phyloP scores from a whole-genome alignment of 1,139 yeast species.

The Hyphopichia buzzinii region DNA sequence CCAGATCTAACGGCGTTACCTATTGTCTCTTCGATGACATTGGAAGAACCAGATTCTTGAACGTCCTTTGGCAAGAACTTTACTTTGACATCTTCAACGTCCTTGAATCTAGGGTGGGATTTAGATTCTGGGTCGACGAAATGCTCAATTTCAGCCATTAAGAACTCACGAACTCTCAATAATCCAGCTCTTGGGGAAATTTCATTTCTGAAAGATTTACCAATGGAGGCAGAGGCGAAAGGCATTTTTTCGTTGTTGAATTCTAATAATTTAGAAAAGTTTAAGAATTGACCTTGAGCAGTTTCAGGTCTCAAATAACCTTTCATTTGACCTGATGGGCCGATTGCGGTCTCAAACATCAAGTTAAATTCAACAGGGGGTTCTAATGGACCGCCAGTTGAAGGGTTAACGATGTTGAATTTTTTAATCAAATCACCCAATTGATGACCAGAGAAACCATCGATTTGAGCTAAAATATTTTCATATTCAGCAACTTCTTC shows the following conservation, averaged over 20 bases:
- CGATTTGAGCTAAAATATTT: conserved; percentile 84
- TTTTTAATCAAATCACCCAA: conserved; percentile 84
- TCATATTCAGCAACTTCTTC: conserved; percentile 77
- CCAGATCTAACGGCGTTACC: conserved; percentile 89
- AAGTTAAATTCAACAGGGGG: conserved; percentile 94
- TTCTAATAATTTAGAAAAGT: conserved; percentile 89
- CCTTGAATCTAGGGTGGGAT: conserved; percentile 74
- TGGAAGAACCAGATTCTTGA: conserved; percentile 83
- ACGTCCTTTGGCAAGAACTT: conserved; percentile 80
- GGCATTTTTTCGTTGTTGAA: conserved; percentile 97
- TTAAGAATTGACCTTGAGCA: conserved; percentile 98
- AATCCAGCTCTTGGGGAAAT: conserved; percentile 98
- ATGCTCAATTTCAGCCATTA: conserved; percentile 99
- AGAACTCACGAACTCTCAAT: conserved; percentile 95
- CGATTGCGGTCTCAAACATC: conserved; percentile 99
- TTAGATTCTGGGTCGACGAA: conserved; percentile 92
- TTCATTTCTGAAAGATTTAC: conserved; percentile 98
- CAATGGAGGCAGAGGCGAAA: conserved; percentile 97
- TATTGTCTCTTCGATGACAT: conserved; percentile 59
- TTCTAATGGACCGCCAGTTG: conserved; percentile 80
- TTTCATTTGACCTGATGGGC: conserved; percentile 95
- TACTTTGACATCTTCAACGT: conserved; percentile 70
- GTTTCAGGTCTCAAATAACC: conserved; percentile 98
- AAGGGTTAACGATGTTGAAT: conserved; percentile 86
- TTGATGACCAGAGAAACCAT: conserved; percentile 90